phyloP scores from a whole-genome alignment of 257 asterid species.

The Verbascum thapsus region DNA sequence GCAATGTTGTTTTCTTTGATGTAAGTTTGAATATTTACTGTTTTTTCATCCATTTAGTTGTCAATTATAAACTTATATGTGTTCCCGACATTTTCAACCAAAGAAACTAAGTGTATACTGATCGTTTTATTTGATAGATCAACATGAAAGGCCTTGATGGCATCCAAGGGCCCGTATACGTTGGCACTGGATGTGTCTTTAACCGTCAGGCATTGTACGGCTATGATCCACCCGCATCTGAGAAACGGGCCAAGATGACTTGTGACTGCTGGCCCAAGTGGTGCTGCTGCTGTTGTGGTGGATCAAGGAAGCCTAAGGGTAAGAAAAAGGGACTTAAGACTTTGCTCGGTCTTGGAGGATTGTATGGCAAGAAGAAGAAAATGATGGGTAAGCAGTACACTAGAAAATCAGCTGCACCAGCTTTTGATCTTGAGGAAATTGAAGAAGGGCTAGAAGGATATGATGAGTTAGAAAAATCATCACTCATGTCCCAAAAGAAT shows the following conservation, averaged over 20 bases:
- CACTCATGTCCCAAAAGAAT: constrained; percentile 86
- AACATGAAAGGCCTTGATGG: constrained; percentile 91
- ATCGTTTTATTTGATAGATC: constrained; percentile 43
- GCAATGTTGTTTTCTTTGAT: constrained; percentile 82
- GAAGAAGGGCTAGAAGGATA: constrained; percentile 92
- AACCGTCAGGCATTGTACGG: constrained; percentile 81
- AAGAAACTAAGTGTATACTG: not conserved
- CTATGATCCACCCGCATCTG: constrained; percentile 75
- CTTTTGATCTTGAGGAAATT: constrained; percentile 78
- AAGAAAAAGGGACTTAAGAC: constrained; percentile 70
- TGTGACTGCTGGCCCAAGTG: constrained; percentile 86
- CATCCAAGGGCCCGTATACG: constrained; percentile 86
- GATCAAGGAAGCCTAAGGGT: constrained; percentile 64
- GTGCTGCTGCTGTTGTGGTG: constrained; percentile 80
- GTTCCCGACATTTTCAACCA: too few relatives aligned
- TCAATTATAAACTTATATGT: too few relatives aligned
- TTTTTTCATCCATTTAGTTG: not conserved
- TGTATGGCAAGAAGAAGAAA: constrained; percentile 63
- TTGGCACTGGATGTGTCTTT: constrained; percentile 81
- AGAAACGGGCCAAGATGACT: constrained; percentile 79
- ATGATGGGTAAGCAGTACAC: constrained; percentile 65
- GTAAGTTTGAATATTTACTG: constrained; percentile 44
- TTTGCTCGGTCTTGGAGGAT: constrained; percentile 57
- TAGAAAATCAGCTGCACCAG: constrained; percentile 54
- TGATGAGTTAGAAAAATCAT: constrained; percentile 81